Evolutionary conservation across 2,329 filamentous ascomycete species (phyloP).

Genomic region (Parastagonospora avenae): DNA sequence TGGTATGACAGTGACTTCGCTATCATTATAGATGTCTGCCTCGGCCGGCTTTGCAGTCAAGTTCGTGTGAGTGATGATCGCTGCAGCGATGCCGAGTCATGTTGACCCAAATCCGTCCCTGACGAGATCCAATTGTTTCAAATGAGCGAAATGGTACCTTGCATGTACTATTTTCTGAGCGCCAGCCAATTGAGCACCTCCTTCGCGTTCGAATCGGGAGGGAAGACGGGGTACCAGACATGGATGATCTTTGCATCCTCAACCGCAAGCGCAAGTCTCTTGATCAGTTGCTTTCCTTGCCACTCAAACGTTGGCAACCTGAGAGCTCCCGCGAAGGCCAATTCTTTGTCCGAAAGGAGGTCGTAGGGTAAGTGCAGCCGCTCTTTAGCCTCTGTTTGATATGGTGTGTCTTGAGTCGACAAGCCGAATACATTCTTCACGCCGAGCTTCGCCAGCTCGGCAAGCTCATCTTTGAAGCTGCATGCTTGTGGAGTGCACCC

Average conservation of each 20-base stretch:
- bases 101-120: constrained; percentile 16
- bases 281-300: constrained; percentile 44
- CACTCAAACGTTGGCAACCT: constrained; percentile 50
- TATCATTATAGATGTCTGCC: too few species aligned
- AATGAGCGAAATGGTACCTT: constrained; percentile 22
- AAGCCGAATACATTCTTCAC: constrained; percentile 45
- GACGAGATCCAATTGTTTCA: constrained; percentile 27
- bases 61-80: neutral
- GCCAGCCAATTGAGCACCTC: constrained; percentile 45
- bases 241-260: constrained; percentile 48
- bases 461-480: constrained; percentile 47
- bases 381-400: constrained; percentile 48
- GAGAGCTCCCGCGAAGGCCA: constrained; percentile 42
- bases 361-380: constrained; percentile 49
- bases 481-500: constrained; percentile 53
- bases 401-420: constrained; percentile 48
- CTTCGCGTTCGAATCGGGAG: constrained; percentile 48
- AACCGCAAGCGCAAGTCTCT: constrained; percentile 47
- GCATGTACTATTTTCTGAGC: constrained; percentile 26
- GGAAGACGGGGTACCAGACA: constrained; percentile 52
- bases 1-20: neutral
- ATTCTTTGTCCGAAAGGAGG: constrained; percentile 48
- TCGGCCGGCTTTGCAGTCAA: neutral
- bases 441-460: constrained; percentile 18
- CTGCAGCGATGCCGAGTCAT: constrained; percentile 20